Base-by-base conservation (phyloP, 371 early-diverging fungal species). In the Mucor saturninus region DNA sequence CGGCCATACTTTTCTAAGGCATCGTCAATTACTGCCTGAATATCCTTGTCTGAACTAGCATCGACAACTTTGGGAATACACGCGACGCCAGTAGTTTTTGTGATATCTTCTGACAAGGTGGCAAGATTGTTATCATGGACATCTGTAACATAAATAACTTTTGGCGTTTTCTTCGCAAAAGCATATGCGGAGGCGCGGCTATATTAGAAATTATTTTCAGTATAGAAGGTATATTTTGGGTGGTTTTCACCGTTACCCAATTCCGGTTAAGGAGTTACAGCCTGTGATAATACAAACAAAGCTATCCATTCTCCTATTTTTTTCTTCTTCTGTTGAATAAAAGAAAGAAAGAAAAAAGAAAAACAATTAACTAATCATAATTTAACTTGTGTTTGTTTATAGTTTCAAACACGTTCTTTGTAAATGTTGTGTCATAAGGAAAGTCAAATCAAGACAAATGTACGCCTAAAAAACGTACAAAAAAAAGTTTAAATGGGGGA, bases 251-350 rank as follows among this genome's bases (percentile, higher is more conserved):
- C 9, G 21, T 46, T 80, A 83, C 83, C 83, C 83, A 59, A 83
- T 83, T 30, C 83, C 83, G 28, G 62, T 63, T 7, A 73, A 11
- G 4, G 83, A 83, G 37, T 75, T 76, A 6, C 81, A 81, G 30
- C 83, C 83, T 10, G 83, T 83, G 35, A 83, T 61, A 51, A 83
- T 80, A 61, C 83, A 83, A 21, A 83, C 74, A 30, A 49, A 59
- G 10, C 49, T 30, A 0, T 59, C 50, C 59, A 59, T 59, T 21
- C 21, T 21, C 21, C 21, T 21, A 21, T 21, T 21, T 21, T 21
- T 21, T 21, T 21, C 21, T 21, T 21, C 21, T 21, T 21, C 21
- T 21, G 21, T 21, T 21, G 21, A 21, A 21, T 21, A 21, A 21
- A 21, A 21, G 21, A 21, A 21, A 21, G 21, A 21, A 21, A 21